These are phyloP conservation scores for Saturnispora kantuleensis DNA, from an alignment of 805 yeast genomes.

Conservation along the genomic window DNA sequence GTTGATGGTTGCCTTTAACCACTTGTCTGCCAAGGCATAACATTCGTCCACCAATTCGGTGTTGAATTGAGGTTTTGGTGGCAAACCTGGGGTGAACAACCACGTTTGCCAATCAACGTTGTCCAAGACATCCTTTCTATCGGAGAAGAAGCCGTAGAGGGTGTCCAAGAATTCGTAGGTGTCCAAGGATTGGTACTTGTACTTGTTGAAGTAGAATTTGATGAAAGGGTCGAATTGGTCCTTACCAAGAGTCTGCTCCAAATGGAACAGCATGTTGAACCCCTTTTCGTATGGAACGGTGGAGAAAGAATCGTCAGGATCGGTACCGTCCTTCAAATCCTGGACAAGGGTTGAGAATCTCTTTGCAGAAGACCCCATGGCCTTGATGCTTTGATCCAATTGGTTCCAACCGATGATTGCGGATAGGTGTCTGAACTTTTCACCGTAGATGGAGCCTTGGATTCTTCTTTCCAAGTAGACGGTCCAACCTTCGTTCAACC, in stretches of 20 bases:
- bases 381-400: conserved; percentile 51
- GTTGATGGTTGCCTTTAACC: conserved; percentile 38
- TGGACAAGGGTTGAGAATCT: conserved; percentile 60
- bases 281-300: conserved; percentile 91
- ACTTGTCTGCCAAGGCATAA: conserved; percentile 50
- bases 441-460: conserved; percentile 69
- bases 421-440: conserved; percentile 63
- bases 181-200: conserved; percentile 63
- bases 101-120: conserved; percentile 78
- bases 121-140: conserved; percentile 43
- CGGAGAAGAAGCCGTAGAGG: conserved; percentile 48
- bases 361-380: conserved; percentile 46
- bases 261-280: conserved; percentile 61
- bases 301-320: conserved; percentile 86
- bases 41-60: conserved; percentile 71
- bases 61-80: conserved; percentile 77
- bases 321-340: conserved; percentile 55
- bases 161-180: conserved; percentile 73
- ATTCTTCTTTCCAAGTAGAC: conserved; percentile 85
- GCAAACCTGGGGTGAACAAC: conserved; percentile 77
- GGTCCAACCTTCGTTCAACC: conserved; percentile 96
- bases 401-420: conserved; percentile 88
- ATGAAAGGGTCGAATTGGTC: conserved; percentile 69
- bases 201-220: conserved; percentile 63
- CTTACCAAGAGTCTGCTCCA: conserved; percentile 66